Evolutionary conservation across 768 basidiomycete species (phyloP), one percentile per base, ranked within the genome.

Genomic region (Lyophyllum semitale): DNA sequence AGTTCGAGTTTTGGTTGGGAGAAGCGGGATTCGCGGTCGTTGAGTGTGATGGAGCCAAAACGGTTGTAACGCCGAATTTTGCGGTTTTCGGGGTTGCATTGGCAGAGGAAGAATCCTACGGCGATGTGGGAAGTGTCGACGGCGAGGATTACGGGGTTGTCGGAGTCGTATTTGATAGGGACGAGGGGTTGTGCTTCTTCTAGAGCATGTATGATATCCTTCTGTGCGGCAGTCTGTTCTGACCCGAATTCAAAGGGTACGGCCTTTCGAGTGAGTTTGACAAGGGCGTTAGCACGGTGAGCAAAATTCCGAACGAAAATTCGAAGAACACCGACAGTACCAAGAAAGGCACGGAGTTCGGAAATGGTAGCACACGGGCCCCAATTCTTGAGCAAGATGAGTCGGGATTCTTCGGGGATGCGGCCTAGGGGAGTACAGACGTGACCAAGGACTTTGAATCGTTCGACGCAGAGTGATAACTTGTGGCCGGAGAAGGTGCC

Each of bases 1-100:
- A 78, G 49, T 57, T 80, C 75, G 0, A 69, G 27, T 42, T 81
- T 80, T 0, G 73, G 66, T 42, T 77, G 76, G 1, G 73, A 75
- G 53, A 68, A 76, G 0, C 62, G 25, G 1, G 63, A 51, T 57
- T 77, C 71, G 0, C 68, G 22, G 0, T 70, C 66, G 35, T 74
- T 75, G 23, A 78, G 62, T 0, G 70, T 59, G 0, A 80, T 73
- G 0, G 73, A 80, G 0, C 75, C 66, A 42, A 78, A 81, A 0
- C 65, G 58, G 0, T 67, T 62, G 27, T 67, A 75, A 15, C 64
- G 63, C 0, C 62, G 54, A 12, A 56, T 54, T 2, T 66, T 60
- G 0, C 61, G 65, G 25, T 68, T 62, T 0, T 60, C 22, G 0
- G 48, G 27, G 27, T 69, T 64, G 22, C 59, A 41, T 54, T 80